Conservation (phyloP, 352 stramenopile genomes). For the Thraustotheca clavata region DNA sequence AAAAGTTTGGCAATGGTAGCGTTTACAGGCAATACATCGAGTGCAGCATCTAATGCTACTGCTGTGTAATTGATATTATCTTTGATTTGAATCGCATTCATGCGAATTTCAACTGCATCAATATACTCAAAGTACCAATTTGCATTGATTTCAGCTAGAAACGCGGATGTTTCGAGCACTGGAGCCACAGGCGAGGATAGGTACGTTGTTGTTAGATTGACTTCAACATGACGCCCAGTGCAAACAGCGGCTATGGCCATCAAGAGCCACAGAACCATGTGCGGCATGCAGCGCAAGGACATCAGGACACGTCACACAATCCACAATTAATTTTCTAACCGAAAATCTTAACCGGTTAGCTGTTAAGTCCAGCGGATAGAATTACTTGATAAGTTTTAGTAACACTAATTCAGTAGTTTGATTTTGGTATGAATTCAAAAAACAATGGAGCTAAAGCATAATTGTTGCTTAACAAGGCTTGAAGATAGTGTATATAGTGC, state of each 20-base stretch:
- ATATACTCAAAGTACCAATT: slow-evolving; percentile 71
- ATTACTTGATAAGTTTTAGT: not conserved
- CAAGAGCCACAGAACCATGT: not conserved
- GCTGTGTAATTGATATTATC: slow-evolving; percentile 9
- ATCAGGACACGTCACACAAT: slow-evolving; percentile 7
- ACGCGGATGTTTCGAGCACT: slow-evolving; percentile 47
- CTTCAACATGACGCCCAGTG: slow-evolving; percentile 23
- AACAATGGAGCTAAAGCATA: not conserved
- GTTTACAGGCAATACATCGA: slow-evolving; percentile 36
- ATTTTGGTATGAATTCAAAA: not conserved
- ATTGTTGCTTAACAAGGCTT: not conserved
- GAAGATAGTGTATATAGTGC: not conserved
- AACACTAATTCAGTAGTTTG: not conserved
- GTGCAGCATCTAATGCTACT: slow-evolving; percentile 23
- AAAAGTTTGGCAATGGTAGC: not conserved
- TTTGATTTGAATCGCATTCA: slow-evolving; percentile 1
- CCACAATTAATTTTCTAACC: not conserved
- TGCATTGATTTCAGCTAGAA: slow-evolving; percentile 69
- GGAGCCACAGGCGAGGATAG: slow-evolving; percentile 29
- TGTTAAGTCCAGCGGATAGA: not conserved
- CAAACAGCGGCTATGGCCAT: not conserved
- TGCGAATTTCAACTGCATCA: slow-evolving; percentile 23
- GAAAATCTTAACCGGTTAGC: not conserved
- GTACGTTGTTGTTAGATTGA: slow-evolving; percentile 31
- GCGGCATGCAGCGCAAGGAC: not conserved